Evolutionary conservation across 2,329 filamentous ascomycete species (phyloP).

Genomic region (Alternaria ethzedia): DNA sequence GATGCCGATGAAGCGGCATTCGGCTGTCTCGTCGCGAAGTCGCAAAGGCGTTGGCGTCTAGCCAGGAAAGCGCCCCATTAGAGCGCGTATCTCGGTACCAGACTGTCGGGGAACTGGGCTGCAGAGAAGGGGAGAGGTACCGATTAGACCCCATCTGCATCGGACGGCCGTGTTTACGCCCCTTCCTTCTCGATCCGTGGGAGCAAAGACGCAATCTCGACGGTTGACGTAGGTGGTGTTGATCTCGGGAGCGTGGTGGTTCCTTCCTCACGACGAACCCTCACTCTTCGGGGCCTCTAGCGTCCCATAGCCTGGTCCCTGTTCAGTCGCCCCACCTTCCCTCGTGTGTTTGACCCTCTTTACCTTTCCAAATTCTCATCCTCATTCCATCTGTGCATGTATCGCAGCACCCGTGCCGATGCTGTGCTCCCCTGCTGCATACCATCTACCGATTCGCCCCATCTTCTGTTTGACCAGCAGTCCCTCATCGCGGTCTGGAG

Average conservation of each 20-base stretch:
- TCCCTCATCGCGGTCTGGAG: background rate
- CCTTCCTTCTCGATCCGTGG: constrained; percentile 2
- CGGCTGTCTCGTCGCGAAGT: constrained; percentile 9
- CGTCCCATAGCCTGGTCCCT: background rate
- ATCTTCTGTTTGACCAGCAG: background rate
- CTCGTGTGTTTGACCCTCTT: background rate
- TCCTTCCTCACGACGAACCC: constrained; percentile 1
- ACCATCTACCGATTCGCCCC: background rate
- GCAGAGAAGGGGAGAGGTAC: constrained; percentile 17
- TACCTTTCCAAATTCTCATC: background rate
- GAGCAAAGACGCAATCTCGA: background rate
- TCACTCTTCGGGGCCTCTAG: background rate
- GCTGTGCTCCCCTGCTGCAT: constrained; percentile 3
- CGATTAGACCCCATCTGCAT: constrained; percentile 20
- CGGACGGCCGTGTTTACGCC: constrained; percentile 11
- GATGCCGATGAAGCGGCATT: constrained; percentile 6
- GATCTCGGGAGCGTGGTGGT: background rate
- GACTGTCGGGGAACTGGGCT: constrained; percentile 36
- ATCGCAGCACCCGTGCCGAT: background rate
- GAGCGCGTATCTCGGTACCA: constrained; percentile 42
- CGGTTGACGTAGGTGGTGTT: constrained; percentile 11
- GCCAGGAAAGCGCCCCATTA: constrained; percentile 28
- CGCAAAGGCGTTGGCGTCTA: constrained; percentile 20
- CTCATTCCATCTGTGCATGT: background rate
- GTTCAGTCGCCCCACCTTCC: constrained; percentile 1